Evolutionary conservation across 2,329 filamentous ascomycete species (phyloP), one percentile per base, ranked within the genome.

Genomic region (Colletotrichum orbiculare): DNA sequence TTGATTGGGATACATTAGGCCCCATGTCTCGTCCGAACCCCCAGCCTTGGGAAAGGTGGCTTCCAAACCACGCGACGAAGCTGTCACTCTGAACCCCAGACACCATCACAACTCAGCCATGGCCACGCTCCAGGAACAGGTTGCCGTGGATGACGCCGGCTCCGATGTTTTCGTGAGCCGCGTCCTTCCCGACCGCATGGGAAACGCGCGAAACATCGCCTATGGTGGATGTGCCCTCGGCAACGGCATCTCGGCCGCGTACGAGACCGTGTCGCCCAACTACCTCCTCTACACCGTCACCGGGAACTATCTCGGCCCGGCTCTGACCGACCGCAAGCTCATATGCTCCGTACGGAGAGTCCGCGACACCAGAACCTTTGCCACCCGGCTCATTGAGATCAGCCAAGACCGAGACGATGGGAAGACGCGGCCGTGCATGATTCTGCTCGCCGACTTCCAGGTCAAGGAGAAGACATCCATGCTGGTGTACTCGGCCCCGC

Each of bases 361-460:
- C 2, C 76, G 83, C 11, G 77, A 80, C 53, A 84, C 83, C 1
- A 75, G 78, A 12, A 80, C 81, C 0, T 85, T 85, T 58, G 78
- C 78, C 2, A 85, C 83, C 0, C 74, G 82, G 2, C 73, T 79
- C 4, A 78, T 85, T 4, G 74, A 81, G 63, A 76, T 84, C 35
- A 76, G 72, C 54, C 83, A 85, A 60, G 68, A 71, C 33, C 75
- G 75, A 15, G 70, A 77, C 0, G 72, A 78, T 53, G 79, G 78
- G 9, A 64, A 70, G 3, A 61, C 71, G 6, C 76, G 83, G 34
- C 59, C 73, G 0, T 83, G 80, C 54, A 67, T 84, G 37, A 76
- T 82, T 54, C 69, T 82, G 1, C 68, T 81, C 1, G 78, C 77
- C 0, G 83, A 85, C 59, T 85, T 85, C 59, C 82, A 84, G 35